Base-by-base conservation (phyloP, 768 basidiomycete genomes). In the Stropharia rugosoannulata region DNA sequence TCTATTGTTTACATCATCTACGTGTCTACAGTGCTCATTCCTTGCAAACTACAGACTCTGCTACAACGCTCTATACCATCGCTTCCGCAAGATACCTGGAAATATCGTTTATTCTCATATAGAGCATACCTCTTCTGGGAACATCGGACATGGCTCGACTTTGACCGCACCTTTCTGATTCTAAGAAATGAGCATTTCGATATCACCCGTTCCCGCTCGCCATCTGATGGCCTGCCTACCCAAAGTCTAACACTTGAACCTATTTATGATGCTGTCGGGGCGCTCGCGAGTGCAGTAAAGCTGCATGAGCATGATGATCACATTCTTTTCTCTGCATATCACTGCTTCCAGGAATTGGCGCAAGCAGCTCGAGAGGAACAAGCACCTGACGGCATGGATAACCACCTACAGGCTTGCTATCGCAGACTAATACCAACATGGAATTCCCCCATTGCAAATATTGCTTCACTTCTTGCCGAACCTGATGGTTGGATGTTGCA, bases 141-240 rank as follows among this genome's bases (percentile, higher is more conserved):
- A 8, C 56, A 55, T 13, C 46, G 37, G 15, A 47, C 49, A 13
- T 62, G 60, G 60, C 39, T 56, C 15, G 60, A 58, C 29, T 62
- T 62, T 44, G 60, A 62, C 42, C 54, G 60, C 2, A 62, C 60
- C 16, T 62, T 58, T 51, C 51, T 62, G 7, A 57, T 62, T 7
- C 51, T 62, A 7, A 54, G 60, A n/a, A 62, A 62, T 32, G 60
- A 62, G 38, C 57, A 58, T 35, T 56, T 62, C 8, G 60, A 62
- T 19, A 58, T 59, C 22, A 62, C 60, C 1, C 57, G 57, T n/a
- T 22, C 8, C n/a, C 50, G 54, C 22, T 19, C 29, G 0, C 29
- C 36, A 6, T 25, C 37, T 10, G 55, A 58, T 18, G 32, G 25
- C 11, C 40, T 54, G 3, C 47, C 47, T n/a, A 48, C 50, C 4